Evolutionary conservation across 176 grass and related monocot species (phyloP), one percentile per base, ranked within the genome.

Genomic region (Hordeum marinum): DNA sequence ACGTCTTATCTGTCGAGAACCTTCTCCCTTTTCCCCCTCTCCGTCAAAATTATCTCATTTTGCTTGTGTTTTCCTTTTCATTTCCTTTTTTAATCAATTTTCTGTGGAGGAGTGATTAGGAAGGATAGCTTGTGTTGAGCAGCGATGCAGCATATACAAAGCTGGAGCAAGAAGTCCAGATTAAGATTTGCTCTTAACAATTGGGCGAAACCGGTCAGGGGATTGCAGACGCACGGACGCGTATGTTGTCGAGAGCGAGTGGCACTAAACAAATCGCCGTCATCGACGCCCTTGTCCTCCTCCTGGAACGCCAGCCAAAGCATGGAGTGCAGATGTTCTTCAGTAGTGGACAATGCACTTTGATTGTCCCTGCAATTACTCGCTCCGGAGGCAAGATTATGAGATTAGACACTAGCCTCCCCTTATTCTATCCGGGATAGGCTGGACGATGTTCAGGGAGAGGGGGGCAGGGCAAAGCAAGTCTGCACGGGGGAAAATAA

Each of bases 351-450:
- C 36, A 39, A 46, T 45, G 21, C 75, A 67, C 89, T 87, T 80
- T 45, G 25, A 39, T 72, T 78, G 78, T 54, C 15, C 48, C 62
- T 34, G 50, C 29, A 21, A 62, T 69, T 76, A 11, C 37, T 77
- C 18, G 8, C 75, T 90, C 83, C 68, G 8, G 75, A 59, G 60
- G 75, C 80, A 48, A 32, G 43, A 72, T 57, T 13, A 83, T 23
- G 50, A 45, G 35, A 82, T 31, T 62, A 59, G 29, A 27, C 39
- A 21, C 4, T 23, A n/a, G 58, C 24, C 4, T 60, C 20, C 2
- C 35, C 12, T 78, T 90, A 52, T 63, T 90, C 3, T 86, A 43
- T 57, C 9, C 17, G 31, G 17, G 68, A 82, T 86, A 62, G 23
- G 1, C 35, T 84, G 23, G 13, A 57, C 27, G 31, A 48, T 85